Base-by-base conservation (phyloP, 176 grass and related monocot genomes). In the Oryza longistaminata region DNA sequence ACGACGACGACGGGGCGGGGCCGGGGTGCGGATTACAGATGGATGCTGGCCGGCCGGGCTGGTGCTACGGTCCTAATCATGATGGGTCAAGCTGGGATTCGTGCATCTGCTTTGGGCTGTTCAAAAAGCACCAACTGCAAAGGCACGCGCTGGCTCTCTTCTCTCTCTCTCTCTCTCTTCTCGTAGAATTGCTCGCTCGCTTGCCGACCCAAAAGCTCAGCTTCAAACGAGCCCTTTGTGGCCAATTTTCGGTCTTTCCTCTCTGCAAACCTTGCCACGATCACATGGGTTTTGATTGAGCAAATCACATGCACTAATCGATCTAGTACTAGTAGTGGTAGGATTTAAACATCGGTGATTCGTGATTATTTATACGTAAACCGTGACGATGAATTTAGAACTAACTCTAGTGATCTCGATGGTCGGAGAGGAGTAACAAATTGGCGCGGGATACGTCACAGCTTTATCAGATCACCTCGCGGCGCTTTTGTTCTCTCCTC, bases 381-480 rank as follows among this genome's bases (percentile, higher is more conserved):
- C 40, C 37, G 1, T 9, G 19, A 39, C 52, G 78, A 55, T 62
- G 58, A 58, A 26, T 40, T 35, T n/a, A 11, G 81, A 33, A 74
- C 64, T n/a, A 33, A 64, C 73, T n/a, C 26, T 74, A 9, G 25
- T 66, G 9, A 37, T 26, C 42, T 50, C 19, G 71, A 9, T 17
- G 44, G 26, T 19, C 39, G 81, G 39, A 7, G 39, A 7, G 39
- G 53, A 11, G 39, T 53, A 80, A 77, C 43, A 82, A 52, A 69
- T 64, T 55, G 48, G 69, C 33, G 62, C 61, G 13, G 74, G 77
- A 79, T 87, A 83, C 74, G 80, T 83, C 80, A 90, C 84, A 82
- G 88, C 88, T 87, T 90, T 90, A 83, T 43, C 88, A 83, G 84
- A 83, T 90, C 88, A 29, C 74, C 45, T 64, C 77, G 43, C 29